These are phyloP conservation scores for Fistulina hepatica DNA, from an alignment of 1,284 basidiomycete species.

Conservation along the genomic window DNA sequence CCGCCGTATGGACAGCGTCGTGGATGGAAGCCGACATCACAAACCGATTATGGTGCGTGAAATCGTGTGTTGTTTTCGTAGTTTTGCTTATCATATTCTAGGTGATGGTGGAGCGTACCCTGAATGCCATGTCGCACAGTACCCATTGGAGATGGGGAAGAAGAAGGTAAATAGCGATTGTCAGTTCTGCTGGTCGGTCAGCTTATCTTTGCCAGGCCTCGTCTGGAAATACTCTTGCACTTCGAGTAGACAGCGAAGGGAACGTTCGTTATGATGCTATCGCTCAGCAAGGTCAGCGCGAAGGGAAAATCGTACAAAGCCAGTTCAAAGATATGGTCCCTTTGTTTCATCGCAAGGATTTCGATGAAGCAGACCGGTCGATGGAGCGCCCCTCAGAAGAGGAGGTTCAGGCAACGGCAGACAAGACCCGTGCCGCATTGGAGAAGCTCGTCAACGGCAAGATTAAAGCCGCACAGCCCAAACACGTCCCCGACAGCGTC, in stretches of 20 bases:
- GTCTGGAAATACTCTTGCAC: slow-evolving; percentile 85
- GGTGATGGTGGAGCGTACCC: slow-evolving; percentile 93
- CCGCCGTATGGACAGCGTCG: slow-evolving; percentile 79
- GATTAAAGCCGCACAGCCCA: slow-evolving; percentile 95
- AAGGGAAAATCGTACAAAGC: slow-evolving; percentile 81
- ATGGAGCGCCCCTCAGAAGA: slow-evolving; percentile 93
- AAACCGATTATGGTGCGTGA: slow-evolving; percentile 75
- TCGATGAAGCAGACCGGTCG: slow-evolving; percentile 58
- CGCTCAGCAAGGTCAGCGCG: slow-evolving; percentile 86
- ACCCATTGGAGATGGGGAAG: slow-evolving; percentile 89
- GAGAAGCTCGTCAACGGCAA: slow-evolving; percentile 92
- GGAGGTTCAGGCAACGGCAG: slow-evolving; percentile 79
- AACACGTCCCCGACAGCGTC: slow-evolving; percentile 69
- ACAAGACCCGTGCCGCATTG: slow-evolving; percentile 82
- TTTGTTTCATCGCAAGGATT: slow-evolving; percentile 79
- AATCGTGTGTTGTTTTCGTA: not conserved
- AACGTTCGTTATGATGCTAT: slow-evolving; percentile 97
- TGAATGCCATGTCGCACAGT: slow-evolving; percentile 96
- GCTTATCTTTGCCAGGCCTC: slow-evolving; percentile 43
- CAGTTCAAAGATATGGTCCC: slow-evolving; percentile 98
- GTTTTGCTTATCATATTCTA: slow-evolving; percentile 19
- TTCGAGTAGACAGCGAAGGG: slow-evolving; percentile 94
- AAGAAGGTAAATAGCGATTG: slow-evolving; percentile 63
- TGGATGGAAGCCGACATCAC: slow-evolving; percentile 78
- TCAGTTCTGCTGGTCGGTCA: slow-evolving; percentile 1